These are phyloP conservation scores for Hanseniaspora taiwanica DNA, from an alignment of 805 yeast genomes.

Conservation along the genomic window DNA sequence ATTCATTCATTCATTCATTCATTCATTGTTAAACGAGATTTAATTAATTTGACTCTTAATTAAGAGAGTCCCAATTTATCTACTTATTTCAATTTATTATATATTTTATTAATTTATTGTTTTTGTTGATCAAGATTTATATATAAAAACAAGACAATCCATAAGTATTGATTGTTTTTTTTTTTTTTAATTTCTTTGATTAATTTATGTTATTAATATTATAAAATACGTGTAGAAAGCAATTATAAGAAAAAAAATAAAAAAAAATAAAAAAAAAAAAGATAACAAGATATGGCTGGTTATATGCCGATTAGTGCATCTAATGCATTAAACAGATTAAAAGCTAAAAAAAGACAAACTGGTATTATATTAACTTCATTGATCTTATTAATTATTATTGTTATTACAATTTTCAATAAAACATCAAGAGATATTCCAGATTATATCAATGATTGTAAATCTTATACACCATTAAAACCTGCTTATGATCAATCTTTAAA, in stretches of 20 bases:
- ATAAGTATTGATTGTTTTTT: too few species aligned
- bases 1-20: too few species aligned
- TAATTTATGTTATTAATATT: background rate
- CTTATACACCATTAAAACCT: slow-evolving; percentile 6
- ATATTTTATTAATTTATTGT: too few species aligned
- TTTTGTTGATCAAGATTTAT: too few species aligned
- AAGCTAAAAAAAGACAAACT: slow-evolving; percentile 3
- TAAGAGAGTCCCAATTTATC: too few species aligned
- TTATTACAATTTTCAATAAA: background rate
- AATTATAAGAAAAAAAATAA: background rate
- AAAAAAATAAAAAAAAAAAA: background rate
- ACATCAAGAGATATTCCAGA: slow-evolving; percentile 2
- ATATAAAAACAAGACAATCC: too few species aligned
- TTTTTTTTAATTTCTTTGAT: too few species aligned
- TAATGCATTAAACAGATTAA: slow-evolving; percentile 3
- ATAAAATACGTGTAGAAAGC: background rate
- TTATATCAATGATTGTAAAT: slow-evolving; percentile 5
- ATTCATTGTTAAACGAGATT: too few species aligned
- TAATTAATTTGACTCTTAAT: too few species aligned
- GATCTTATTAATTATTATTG: slow-evolving; percentile 1
- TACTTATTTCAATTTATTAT: too few species aligned
- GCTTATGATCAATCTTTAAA: slow-evolving; percentile 6
- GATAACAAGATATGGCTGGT: background rate
- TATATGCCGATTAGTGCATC: slow-evolving; percentile 6
- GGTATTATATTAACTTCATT: background rate